These are phyloP conservation scores for Aspergillus egyptiacus DNA, from an alignment of 495 filamentous ascomycete genomes.

Conservation along the genomic window DNA sequence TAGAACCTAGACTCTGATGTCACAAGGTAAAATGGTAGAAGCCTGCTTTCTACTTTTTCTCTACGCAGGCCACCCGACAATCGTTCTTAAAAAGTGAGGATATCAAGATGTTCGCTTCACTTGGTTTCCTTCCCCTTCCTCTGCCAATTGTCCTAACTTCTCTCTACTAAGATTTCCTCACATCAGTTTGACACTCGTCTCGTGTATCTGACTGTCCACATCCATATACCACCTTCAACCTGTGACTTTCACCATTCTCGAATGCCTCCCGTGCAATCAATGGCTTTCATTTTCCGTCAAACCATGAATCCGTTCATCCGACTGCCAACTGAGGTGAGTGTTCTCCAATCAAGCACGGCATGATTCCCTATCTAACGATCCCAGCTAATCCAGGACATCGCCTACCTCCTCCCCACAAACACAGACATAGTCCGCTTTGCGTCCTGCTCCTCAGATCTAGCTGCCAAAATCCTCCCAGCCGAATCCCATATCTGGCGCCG, in stretches of 20 bases:
- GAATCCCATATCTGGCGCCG: slow-evolving; percentile 30
- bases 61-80: neutral
- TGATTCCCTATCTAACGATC: neutral
- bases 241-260: too few relatives aligned
- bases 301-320: neutral
- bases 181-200: too few relatives aligned
- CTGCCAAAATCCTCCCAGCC: slow-evolving; percentile 12
- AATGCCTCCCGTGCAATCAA: too few relatives aligned
- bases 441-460: slow-evolving; percentile 21
- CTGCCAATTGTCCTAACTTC: too few relatives aligned
- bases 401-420: slow-evolving; percentile 28
- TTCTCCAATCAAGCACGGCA: neutral
- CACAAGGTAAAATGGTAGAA: neutral
- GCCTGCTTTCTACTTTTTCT: too few relatives aligned
- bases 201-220: too few relatives aligned
- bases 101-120: too few relatives aligned
- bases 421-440: slow-evolving; percentile 29
- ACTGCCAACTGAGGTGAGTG: slow-evolving; percentile 1
- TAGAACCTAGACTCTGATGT: neutral
- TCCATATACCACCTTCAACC: too few relatives aligned
- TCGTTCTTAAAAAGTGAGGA: too few relatives aligned
- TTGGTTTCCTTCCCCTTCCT: too few relatives aligned
- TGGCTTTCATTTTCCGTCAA: too few relatives aligned
- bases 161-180: too few relatives aligned
- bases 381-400: slow-evolving; percentile 31